Base-by-base conservation (phyloP, 2,329 filamentous ascomycete genomes). In the Penicillium expansum region DNA sequence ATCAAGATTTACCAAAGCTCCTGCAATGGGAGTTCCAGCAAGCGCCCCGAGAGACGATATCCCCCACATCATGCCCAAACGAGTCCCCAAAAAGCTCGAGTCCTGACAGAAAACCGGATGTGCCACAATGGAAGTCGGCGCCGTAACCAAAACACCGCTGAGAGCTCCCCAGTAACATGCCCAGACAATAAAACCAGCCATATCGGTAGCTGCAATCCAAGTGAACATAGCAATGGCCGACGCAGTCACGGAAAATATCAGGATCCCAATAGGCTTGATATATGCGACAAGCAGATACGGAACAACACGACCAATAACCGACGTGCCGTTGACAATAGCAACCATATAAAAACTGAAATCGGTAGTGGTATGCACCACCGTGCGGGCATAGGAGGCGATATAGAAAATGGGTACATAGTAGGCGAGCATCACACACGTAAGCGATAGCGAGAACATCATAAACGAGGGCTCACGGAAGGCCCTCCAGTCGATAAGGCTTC, bases 31-130 rank as follows among this genome's bases (percentile, higher is more conserved):
- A 8, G 69, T 68, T 1, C 69, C 71, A 5, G 66, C 66, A 32
- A 73, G 52, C 3, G 68, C 63, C 2, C 70, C 70, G 14, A 73
- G 62, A 1, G 69, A 70, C n/a, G 67, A 68, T 18, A 71, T 71
- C 4, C 68, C 68, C 69, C 68, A 72, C 69, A 71, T 71, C 69
- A 72, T 72, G 5, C 69, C 69, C 57, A 71, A 62, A 0, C 69
- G 59, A 16, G 69, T 71, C 1, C 1, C 69, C 14, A 68, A 63
- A 50, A 61, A 69, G 14, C 66, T 67, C 5, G 62, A 30, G 33
- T 68, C 63, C 0, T 66, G 62, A 39, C 66, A 70, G 41, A 70
- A 66, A 1, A 67, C 61, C 11, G 68, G 69, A 52, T 71, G 69
- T 0, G 65, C 67, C 52, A 70, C 59, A 9, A 73, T 71, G 0